These are phyloP conservation scores for Fragilaria radians DNA, from an alignment of 108 stramenopile species.

Conservation along the genomic window DNA sequence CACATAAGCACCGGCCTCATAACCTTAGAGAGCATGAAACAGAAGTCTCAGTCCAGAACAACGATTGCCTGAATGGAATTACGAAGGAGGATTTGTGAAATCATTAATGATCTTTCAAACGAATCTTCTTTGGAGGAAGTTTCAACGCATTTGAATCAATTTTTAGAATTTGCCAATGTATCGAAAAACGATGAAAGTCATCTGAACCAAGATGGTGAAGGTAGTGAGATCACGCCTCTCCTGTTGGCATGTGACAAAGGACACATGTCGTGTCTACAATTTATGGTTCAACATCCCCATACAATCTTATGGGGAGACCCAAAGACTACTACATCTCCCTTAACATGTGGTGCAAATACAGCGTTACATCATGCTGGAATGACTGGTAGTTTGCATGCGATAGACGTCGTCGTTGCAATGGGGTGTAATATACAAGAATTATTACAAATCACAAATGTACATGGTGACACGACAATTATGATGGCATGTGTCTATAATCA, in stretches of 20 bases:
- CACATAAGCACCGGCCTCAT: background rate
- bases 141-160: background rate
- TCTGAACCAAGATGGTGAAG: constrained; percentile 4
- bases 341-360: constrained; percentile 26
- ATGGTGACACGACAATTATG: constrained; percentile 11
- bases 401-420: constrained; percentile 8
- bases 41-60: background rate
- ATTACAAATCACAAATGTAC: background rate
- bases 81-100: background rate
- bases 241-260: constrained; percentile 62
- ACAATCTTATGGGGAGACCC: constrained; percentile 27
- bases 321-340: constrained; percentile 17
- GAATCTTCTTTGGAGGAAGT: constrained; percentile 1
- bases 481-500: constrained; percentile 8
- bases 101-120: background rate
- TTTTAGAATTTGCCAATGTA: background rate
- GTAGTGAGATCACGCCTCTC: constrained; percentile 37
- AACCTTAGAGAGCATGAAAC: background rate
- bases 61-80: background rate
- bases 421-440: background rate
- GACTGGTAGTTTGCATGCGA: constrained; percentile 32
- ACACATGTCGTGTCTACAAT: constrained; percentile 23
- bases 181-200: background rate
- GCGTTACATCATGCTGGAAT: constrained; percentile 56
- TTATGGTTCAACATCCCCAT: constrained; percentile 4